Evolutionary conservation across 1,284 basidiomycete genomes (phyloP), one percentile per base, ranked within the genome.

Genomic region (Boletus sp.): DNA sequence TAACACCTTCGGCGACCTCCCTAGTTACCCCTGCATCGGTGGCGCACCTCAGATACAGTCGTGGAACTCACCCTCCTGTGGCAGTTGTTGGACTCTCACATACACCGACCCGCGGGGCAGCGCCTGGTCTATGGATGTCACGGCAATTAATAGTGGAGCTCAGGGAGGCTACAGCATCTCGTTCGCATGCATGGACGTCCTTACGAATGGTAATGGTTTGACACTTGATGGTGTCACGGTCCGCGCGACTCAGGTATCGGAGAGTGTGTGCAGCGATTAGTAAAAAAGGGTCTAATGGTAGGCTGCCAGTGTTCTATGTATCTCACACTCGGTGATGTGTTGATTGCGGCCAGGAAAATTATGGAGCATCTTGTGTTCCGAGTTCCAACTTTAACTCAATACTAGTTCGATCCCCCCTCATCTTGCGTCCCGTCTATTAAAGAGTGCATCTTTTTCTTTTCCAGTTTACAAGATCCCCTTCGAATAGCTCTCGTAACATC

Each of bases 1-100:
- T 56, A 62, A 60, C 12, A 77, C 69, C 27, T 74, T 78, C 52
- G 62, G 61, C n/a, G 62, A 67, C 26, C 61, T 82, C 26, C 75
- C 77, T 25, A 64, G 54, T 45, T 81, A 74, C 65, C 77, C 78
- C 7, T 59, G 66, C 61, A 73, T 81, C 57, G 78, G 75, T 20
- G 76, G 70, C 3, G 67, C 71, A 4, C 54, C 59, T 13, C 68
- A 62, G 14, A 57, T 81, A 49, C 1, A 19, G n/a, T 41, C 36
- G 3, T 56, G 48, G 53, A 41, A 60, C 41, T 64, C 59, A 1
- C 43, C 2, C 8, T 43, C 52, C 34, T 67, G 64, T 25, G 57
- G 59, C 0, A 49, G 47, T 4, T 67, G 66, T 36, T 68, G 61
- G 61, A 2, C 41, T 7, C 45, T 68, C 41, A 55, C 53, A 13